Evolutionary conservation across 202 grass and related monocot species (phyloP), one percentile per base, ranked within the genome.

Genomic region (Digitaria exilis): DNA sequence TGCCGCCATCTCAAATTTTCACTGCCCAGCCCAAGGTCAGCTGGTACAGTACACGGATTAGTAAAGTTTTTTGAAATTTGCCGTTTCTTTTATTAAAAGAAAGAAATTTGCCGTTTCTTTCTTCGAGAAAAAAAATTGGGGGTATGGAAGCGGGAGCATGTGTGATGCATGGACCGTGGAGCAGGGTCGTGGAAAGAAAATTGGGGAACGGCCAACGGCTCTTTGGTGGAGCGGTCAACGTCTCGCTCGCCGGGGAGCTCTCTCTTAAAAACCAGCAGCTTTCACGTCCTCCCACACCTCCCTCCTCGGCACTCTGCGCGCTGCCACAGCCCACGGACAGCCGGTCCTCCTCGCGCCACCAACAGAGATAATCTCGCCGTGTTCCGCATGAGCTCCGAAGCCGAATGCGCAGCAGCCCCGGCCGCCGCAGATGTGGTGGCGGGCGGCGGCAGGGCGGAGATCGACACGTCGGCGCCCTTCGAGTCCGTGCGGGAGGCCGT

Each of bases 401-500:
- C 46, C 9, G 78, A 71, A 73, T 73, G 71, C 81, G 21, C 72
- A 21, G 21, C 67, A n/a, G 63, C 79, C 30, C 65, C 58, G 46
- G 42, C 16, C 10, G 74, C 25, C 31, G 62, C 49, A 21, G 71
- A 48, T 6, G 45, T 0, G 25, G 78, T 6, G 44, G n/a, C n/a
- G n/a, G 39, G 50, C 45, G 37, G 73, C 25, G 78, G 75, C 34
- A 92, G 85, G 78, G 88, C 76, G 68, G 93, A 92, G 90, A 89
- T 96, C 87, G 93, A 96, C 85, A 92, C 90, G 39, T 96, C 93
- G 54, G 90, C 80, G 60, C 93, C 93, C 26, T 96, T 96, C 72
- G 80, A 79, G 80, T 96, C 93, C 1, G 93, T 96, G 72, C 89
- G 87, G 66, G 93, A 96, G 66, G 93, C 93, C n/a, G 90, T 96